A percentile compares a stretch with the other conserved stretches of the same genome.
phyloP scores from a whole-genome alignment of 2,329 filamentous ascomycete genomes.

The Verticillium albo-atrum region DNA sequence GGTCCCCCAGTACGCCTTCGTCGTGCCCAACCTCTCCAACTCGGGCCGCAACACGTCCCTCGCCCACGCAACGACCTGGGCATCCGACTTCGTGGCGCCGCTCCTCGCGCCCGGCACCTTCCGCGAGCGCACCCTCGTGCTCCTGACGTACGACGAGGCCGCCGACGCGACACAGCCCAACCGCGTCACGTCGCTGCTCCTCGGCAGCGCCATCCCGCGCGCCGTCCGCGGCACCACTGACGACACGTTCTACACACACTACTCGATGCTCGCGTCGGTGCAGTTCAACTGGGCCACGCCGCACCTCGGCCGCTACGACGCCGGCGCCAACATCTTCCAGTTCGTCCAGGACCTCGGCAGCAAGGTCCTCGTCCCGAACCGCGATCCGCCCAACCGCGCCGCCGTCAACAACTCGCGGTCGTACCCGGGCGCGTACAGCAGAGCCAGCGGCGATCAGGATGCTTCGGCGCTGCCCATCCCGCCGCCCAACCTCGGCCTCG shows the following conservation, averaged over 20 bases:
- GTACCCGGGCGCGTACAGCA: constrained; percentile 33
- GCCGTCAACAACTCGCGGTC: constrained; percentile 34
- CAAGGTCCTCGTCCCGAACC: constrained; percentile 26
- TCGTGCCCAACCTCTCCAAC: constrained; percentile 60
- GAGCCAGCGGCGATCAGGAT: too few relatives aligned
- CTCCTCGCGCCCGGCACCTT: constrained; percentile 42
- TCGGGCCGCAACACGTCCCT: constrained; percentile 59
- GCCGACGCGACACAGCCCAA: constrained; percentile 48
- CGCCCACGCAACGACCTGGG: constrained; percentile 47
- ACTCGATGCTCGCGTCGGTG: constrained; percentile 35
- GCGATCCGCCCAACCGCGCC: constrained; percentile 28
- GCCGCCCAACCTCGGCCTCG: constrained; percentile 35
- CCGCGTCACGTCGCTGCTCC: constrained; percentile 47
- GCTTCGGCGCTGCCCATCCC: constrained; percentile 29
- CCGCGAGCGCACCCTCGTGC: constrained; percentile 47
- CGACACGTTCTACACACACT: constrained; percentile 42
- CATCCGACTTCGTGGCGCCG: constrained; percentile 46
- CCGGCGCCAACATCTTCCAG: constrained; percentile 31
- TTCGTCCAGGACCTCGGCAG: constrained; percentile 30
- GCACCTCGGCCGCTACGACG: constrained; percentile 37
- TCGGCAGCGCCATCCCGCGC: constrained; percentile 48
- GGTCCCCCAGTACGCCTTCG: constrained; percentile 62
- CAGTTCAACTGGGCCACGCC: constrained; percentile 38
- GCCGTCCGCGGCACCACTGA: constrained; percentile 45
- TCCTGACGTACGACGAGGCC: constrained; percentile 56